A percentile compares a stretch with the other conserved stretches of the same genome.
Conservation (phyloP, 331 rosid species). For the Acacia concinna region DNA sequence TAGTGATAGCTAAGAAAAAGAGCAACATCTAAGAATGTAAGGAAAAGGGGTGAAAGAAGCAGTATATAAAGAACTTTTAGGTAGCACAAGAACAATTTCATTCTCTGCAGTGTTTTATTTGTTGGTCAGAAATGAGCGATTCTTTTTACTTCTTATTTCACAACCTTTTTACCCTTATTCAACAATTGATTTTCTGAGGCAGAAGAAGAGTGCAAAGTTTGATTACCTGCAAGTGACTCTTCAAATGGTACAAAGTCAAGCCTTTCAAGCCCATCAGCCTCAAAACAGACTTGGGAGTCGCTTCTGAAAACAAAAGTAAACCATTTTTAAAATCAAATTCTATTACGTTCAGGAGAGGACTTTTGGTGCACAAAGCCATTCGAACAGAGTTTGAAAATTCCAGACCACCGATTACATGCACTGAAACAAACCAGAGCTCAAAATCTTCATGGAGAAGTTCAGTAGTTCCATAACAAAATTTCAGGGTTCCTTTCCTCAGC, state of each 20-base stretch:
- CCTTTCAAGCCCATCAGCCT: conserved; percentile 96
- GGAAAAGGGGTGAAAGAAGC: background rate
- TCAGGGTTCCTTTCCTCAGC: background rate
- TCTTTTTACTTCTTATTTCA: background rate
- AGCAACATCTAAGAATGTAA: background rate
- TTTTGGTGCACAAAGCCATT: background rate
- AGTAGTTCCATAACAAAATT: background rate
- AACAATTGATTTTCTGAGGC: background rate
- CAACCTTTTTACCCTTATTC: background rate
- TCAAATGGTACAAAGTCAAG: conserved; percentile 90
- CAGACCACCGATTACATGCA: background rate
- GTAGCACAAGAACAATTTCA: background rate
- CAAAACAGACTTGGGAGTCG: conserved; percentile 89
- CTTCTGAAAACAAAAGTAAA: conserved; percentile 58
- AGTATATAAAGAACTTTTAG: background rate
- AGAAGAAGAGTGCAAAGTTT: conserved; percentile 7
- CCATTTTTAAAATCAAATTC: conserved; percentile 24
- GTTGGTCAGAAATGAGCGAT: background rate
- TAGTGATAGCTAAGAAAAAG: background rate
- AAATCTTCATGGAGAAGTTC: conserved; percentile 1
- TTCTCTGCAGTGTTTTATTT: background rate
- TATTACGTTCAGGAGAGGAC: background rate
- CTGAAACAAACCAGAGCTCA: background rate
- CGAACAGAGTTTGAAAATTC: background rate
- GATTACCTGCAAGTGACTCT: conserved; percentile 95